A percentile compares a stretch with the other conserved stretches of the same genome.
Conservation (phyloP, 192 early-diverging fungal genomes). For the Dissophora globulifera region DNA sequence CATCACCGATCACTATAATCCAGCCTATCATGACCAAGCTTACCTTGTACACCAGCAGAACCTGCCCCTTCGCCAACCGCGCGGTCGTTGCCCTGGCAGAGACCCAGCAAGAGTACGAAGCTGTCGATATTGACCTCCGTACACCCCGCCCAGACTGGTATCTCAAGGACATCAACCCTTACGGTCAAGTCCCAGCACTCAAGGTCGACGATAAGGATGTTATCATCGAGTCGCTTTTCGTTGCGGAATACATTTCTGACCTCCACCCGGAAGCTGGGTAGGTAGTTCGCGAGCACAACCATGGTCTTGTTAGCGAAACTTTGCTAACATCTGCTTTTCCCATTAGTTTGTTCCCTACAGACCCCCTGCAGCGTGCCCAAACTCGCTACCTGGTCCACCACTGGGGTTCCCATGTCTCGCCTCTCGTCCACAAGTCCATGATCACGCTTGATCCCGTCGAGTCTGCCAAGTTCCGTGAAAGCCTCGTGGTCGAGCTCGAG, state of each 20-base stretch:
- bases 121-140: constrained; percentile 69
- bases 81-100: constrained; percentile 70
- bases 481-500: constrained; percentile 7
- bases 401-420: constrained; percentile 12
- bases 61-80: constrained; percentile 75
- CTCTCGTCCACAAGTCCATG: constrained; percentile 20
- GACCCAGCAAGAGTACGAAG: constrained; percentile 58
- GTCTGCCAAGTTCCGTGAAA: constrained; percentile 4
- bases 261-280: constrained; percentile 63
- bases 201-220: constrained; percentile 63
- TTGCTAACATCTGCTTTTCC: too few species aligned
- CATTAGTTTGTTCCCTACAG: constrained; percentile 54
- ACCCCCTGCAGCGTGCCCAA: constrained; percentile 55
- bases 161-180: constrained; percentile 69
- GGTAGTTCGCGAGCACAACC: too few species aligned
- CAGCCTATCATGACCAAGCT: constrained; percentile 17
- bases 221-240: constrained; percentile 68
- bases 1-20: too few species aligned
- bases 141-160: constrained; percentile 34
- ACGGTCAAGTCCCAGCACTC: constrained; percentile 72
- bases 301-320: too few species aligned
- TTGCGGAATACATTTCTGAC: constrained; percentile 57
- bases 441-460: constrained; percentile 9
- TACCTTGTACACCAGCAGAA: constrained; percentile 61
- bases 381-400: constrained; percentile 56